Conservation (phyloP, 2,329 filamentous ascomycete species). For the Aphanocladium album region DNA sequence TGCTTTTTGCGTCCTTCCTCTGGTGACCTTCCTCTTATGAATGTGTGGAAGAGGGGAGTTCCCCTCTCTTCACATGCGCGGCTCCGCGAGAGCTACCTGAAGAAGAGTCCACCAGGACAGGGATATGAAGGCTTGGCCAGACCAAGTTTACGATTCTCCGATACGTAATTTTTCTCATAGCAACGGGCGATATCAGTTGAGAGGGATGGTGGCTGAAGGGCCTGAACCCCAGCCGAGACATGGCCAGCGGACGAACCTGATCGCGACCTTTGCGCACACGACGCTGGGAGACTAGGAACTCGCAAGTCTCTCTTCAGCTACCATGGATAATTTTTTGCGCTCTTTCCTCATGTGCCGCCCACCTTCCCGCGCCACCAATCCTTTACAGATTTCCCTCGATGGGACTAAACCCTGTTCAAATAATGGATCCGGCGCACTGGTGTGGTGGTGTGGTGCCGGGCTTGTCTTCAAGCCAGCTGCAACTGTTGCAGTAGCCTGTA, state of each 20-base stretch:
- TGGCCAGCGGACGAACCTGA: neutral
- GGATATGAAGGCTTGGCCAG: neutral
- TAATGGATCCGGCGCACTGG: slow-evolving; percentile 8
- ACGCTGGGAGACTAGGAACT: neutral
- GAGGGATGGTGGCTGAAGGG: neutral
- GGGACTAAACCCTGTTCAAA: slow-evolving; percentile 11
- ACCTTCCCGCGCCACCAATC: slow-evolving; percentile 7
- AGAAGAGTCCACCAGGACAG: neutral
- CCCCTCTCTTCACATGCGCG: slow-evolving; percentile 7
- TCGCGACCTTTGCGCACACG: neutral
- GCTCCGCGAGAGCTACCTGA: neutral
- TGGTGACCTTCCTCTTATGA: slow-evolving; percentile 7
- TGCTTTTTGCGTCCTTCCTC: neutral
- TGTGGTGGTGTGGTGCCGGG: slow-evolving; percentile 2
- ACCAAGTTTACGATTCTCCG: neutral
- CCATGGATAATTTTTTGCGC: neutral
- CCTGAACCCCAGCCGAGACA: neutral
- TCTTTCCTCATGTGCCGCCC: neutral
- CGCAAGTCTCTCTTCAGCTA: neutral
- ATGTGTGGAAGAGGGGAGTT: neutral
- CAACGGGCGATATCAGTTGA: neutral
- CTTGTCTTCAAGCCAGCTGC: neutral
- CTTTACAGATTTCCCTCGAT: slow-evolving; percentile 4
- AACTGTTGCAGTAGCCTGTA: slow-evolving; percentile 1
- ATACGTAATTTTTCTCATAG: neutral